Conservation (phyloP, 352 stramenopile genomes). For the Pythium volutum region DNA sequence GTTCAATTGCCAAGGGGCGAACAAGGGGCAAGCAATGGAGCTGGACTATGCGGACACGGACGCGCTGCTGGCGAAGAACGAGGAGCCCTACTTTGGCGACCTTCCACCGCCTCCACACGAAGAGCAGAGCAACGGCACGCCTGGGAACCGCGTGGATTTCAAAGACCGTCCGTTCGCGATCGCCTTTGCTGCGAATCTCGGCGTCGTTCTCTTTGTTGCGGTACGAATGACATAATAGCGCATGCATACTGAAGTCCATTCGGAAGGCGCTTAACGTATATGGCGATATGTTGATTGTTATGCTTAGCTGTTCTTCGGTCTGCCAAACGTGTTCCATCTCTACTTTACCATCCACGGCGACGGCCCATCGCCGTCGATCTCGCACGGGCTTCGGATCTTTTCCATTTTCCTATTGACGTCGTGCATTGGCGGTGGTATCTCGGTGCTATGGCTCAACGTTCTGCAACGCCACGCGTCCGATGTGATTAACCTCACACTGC, state of each 20-base stretch:
- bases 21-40: conserved; percentile 34
- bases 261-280: too few species aligned
- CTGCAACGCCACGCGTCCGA: conserved; percentile 70
- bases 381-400: conserved; percentile 74
- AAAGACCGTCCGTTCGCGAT: conserved; percentile 70
- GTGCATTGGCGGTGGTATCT: conserved; percentile 60
- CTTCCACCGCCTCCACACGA: conserved; percentile 2
- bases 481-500: conserved; percentile 72
- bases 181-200: conserved; percentile 61
- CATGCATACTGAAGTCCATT: too few species aligned
- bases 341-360: conserved; percentile 78
- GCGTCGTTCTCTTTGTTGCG: conserved; percentile 48
- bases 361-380: conserved; percentile 31
- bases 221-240: too few species aligned
- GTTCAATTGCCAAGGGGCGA: neutral
- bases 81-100: conserved; percentile 21
- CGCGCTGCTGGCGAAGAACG: conserved; percentile 54
- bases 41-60: conserved; percentile 59
- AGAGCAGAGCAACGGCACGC: neutral
- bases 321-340: conserved; percentile 71
- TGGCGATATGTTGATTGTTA: neutral
- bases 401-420: conserved; percentile 64
- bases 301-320: conserved; percentile 57
- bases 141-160: conserved; percentile 40
- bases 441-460: conserved; percentile 69